These are phyloP conservation scores for Macadamia integrifolia DNA, from an alignment of 164 flowering plant genomes.

Conservation along the genomic window DNA sequence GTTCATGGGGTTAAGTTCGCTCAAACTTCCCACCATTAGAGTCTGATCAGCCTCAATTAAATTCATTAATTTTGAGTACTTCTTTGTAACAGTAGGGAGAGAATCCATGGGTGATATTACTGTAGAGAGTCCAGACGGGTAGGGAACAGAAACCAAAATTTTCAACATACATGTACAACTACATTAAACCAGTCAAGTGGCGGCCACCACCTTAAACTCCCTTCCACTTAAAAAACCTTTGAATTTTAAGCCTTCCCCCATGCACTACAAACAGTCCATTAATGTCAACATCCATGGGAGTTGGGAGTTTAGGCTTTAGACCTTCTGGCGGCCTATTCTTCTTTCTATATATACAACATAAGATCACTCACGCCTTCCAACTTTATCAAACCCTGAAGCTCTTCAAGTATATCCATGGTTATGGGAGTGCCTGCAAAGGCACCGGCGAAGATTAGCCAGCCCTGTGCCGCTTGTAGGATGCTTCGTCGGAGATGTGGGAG, in stretches of 20 bases:
- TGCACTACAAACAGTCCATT: not conserved
- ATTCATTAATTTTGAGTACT: too few relatives aligned
- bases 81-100: too few relatives aligned
- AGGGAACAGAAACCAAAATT: not conserved
- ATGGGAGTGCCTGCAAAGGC: not conserved
- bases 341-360: conserved; percentile 6
- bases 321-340: not conserved
- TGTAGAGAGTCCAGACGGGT: not conserved
- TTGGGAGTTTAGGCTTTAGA: not conserved
- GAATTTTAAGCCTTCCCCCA: conserved; percentile 3
- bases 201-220: conserved; percentile 20
- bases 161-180: conserved; percentile 11
- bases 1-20: too few relatives aligned
- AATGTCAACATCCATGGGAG: not conserved
- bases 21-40: too few relatives aligned
- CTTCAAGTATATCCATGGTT: conserved; percentile 8
- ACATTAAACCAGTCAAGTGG: conserved; percentile 18
- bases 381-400: too few relatives aligned
- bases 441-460: conserved; percentile 15
- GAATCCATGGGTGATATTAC: too few relatives aligned
- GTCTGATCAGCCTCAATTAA: too few relatives aligned
- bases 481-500: conserved; percentile 41
- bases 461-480: conserved; percentile 49
- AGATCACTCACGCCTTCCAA: not conserved
- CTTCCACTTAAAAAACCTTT: conserved; percentile 13